phyloP scores from a whole-genome alignment of 371 early-diverging fungal genomes.

The Mucor sp. region DNA sequence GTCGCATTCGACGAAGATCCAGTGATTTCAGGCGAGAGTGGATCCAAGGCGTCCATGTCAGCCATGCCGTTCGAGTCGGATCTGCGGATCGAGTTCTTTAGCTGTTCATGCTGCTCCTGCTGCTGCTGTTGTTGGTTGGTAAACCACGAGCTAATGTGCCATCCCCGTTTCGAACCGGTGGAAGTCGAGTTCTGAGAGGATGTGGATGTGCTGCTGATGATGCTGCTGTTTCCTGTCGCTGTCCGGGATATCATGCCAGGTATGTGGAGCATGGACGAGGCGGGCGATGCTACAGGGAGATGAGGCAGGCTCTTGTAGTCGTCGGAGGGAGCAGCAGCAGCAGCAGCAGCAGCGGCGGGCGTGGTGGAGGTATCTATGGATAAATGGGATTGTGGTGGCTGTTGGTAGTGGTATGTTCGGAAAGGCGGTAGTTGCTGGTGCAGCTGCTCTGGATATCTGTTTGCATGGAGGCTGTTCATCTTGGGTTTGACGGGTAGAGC shows the following conservation, averaged over 20 bases:
- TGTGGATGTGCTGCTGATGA: slow-evolving; percentile 24
- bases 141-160: slow-evolving; percentile 31
- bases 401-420: slow-evolving; percentile 1
- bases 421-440: background rate
- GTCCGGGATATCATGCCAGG: slow-evolving; percentile 25
- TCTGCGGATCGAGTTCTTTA: slow-evolving; percentile 21
- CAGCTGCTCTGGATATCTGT: slow-evolving; percentile 1
- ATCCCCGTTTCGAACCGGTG: slow-evolving; percentile 18
- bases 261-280: slow-evolving; percentile 16
- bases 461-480: background rate
- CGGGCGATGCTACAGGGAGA: background rate
- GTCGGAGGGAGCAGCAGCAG: background rate
- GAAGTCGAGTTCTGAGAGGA: slow-evolving; percentile 24
- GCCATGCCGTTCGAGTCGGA: background rate
- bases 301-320: background rate
- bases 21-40: background rate
- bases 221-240: slow-evolving; percentile 28
- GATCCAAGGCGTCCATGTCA: background rate
- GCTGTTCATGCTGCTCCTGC: slow-evolving; percentile 13
- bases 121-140: slow-evolving; percentile 14
- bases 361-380: slow-evolving; percentile 7
- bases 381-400: background rate
- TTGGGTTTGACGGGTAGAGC: slow-evolving; percentile 24
- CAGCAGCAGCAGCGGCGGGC: background rate
- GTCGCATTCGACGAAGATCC: background rate